Conservation (phyloP, 495 filamentous ascomycete species). For the Patellaria atrata region DNA sequence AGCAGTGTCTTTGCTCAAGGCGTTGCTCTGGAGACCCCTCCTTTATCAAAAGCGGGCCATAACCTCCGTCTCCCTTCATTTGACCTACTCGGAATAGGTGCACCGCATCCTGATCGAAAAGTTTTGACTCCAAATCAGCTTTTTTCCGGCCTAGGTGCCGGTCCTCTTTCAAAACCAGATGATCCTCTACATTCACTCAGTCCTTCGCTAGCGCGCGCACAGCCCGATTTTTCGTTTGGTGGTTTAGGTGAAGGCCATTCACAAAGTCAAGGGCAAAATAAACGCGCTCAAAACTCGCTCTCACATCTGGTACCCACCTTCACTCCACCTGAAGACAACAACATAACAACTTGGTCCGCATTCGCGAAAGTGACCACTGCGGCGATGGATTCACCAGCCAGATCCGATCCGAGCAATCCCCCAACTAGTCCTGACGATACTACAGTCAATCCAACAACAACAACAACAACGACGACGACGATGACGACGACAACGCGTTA, state of each 20-base stretch:
- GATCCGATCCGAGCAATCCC: conserved; percentile 13
- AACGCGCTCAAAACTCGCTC: conserved; percentile 5
- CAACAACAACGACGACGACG: too few relatives aligned
- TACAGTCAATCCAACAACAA: not conserved
- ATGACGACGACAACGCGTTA: too few relatives aligned
- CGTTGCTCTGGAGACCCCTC: conserved; percentile 10
- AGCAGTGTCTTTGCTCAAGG: conserved; percentile 5
- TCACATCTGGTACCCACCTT: conserved; percentile 16
- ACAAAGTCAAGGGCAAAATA: conserved; percentile 1
- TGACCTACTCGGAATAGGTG: conserved; percentile 24
- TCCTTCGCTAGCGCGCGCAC: conserved; percentile 4
- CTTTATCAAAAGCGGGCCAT: conserved; percentile 12
- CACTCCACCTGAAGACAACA: conserved; percentile 24
- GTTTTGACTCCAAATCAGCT: conserved; percentile 6
- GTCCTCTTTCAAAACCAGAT: conserved; percentile 16
- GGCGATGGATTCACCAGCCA: conserved; percentile 18
- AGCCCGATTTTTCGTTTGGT: conserved; percentile 1
- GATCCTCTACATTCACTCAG: conserved; percentile 15
- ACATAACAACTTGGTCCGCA: conserved; percentile 16
- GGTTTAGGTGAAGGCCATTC: conserved; percentile 1
- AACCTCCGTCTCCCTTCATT: conserved; percentile 27
- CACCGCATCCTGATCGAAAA: conserved; percentile 24
- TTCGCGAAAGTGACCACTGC: conserved; percentile 14
- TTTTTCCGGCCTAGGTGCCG: conserved; percentile 14
- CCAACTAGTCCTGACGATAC: conserved; percentile 1